Base-by-base conservation (phyloP, 2,329 filamentous ascomycete species). In the Seiridium cupressi region DNA sequence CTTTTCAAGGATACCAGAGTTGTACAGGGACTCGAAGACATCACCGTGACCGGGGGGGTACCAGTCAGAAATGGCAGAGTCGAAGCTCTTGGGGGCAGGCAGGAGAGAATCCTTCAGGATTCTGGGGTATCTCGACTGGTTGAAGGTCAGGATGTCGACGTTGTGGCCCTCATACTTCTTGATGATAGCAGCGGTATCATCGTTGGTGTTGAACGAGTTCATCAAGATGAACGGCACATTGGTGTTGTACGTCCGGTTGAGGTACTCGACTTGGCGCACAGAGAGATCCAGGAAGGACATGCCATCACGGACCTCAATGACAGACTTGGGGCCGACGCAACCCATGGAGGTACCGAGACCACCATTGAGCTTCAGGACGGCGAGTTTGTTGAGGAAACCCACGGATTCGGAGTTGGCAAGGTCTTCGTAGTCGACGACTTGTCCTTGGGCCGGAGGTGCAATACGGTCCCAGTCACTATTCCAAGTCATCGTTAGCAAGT, bases 101-200 rank as follows among this genome's bases (percentile, higher is more conserved):
- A 99, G 91, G 58, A 97, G 89, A 49, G 95, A 99, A 82, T 99
- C 95, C 87, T 97, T 98, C 81, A 93, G 88, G 75, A 99, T 92
- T 85, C 95, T 91, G 69, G 95, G 95, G 84, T 98, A 99, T 72
- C 93, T 88, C 65, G 95, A 99, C 83, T 99, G 95, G 86, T 99
- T 99, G 89, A 99, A 99, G 76, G 95, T 98, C 76, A 98, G 85
- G 77, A 99, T 98, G 76, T 99, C 95, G 73, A 99, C 96, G 77
- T 97, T 97, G 87, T 99, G 95, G 66, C 95, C 95, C 83, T 99
- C 94, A 81, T 98, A 99, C 85, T 99, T 99, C 89, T 99, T 99
- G 84, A 99, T 99, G 81, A 99, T 99, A 79, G 92, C 93, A 64
- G 93, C 93, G 56, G 95, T 99, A 75, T 99, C 95, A 72, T 94